These are phyloP conservation scores for Petasospora fabianii DNA, from an alignment of 1,139 yeast genomes.

Conservation along the genomic window DNA sequence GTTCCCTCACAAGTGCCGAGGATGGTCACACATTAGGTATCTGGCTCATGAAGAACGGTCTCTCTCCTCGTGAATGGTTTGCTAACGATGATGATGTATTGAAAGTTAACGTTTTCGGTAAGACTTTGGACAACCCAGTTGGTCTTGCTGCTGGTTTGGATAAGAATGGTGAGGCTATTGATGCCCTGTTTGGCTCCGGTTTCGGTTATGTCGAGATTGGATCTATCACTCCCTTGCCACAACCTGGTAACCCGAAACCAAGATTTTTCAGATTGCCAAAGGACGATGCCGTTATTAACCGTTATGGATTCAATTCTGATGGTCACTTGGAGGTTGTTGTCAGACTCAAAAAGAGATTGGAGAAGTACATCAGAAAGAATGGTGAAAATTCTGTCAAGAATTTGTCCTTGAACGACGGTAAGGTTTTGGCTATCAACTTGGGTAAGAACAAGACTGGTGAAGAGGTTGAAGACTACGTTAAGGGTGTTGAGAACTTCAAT, in stretches of 20 bases:
- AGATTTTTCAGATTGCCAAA: conserved; percentile 80
- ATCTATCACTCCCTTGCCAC: conserved; percentile 87
- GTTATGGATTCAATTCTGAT: conserved; percentile 91
- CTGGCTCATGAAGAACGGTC: conserved; percentile 60
- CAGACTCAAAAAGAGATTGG: conserved; percentile 59
- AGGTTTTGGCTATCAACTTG: conserved; percentile 74
- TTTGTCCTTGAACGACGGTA: conserved; percentile 61
- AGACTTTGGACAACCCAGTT: conserved; percentile 63
- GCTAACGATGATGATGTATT: conserved; percentile 54
- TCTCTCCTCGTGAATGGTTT: conserved; percentile 57
- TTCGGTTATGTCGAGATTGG: conserved; percentile 93
- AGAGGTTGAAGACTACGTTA: conserved; percentile 78
- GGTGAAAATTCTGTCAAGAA: conserved; percentile 31
- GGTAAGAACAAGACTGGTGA: conserved; percentile 94
- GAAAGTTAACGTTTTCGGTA: conserved; percentile 63
- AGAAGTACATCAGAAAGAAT: conserved; percentile 31
- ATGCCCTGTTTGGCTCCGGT: conserved; percentile 71
- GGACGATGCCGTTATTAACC: conserved; percentile 87
- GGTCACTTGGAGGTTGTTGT: conserved; percentile 79
- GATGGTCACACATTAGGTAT: conserved; percentile 79
- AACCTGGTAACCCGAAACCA: conserved; percentile 91
- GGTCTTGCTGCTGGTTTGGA: conserved; percentile 97
- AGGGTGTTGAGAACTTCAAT: conserved; percentile 80
- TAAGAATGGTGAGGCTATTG: conserved; percentile 93
- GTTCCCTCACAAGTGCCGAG: conserved; percentile 77